These are phyloP conservation scores for Ceratocystis diversiconidia DNA, from an alignment of 2,329 filamentous ascomycete genomes.

Conservation along the genomic window DNA sequence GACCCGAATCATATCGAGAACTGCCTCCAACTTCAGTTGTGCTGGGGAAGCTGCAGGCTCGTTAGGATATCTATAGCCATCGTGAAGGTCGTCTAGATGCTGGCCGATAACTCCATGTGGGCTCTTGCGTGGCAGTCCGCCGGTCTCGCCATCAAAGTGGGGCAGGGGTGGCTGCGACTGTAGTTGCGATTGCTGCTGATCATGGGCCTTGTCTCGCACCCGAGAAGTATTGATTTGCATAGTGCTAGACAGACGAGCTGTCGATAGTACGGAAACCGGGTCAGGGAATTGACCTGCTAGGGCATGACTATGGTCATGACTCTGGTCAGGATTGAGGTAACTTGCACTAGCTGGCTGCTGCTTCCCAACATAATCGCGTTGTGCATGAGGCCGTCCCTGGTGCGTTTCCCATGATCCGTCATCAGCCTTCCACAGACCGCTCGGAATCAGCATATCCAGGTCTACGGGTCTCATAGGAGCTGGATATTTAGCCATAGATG, in stretches of 20 bases:
- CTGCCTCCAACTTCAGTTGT: not conserved
- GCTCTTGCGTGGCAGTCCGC: not conserved
- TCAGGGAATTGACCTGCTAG: too few relatives aligned
- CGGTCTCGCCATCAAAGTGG: not conserved
- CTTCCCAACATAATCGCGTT: too few relatives aligned
- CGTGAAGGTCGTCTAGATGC: conserved; percentile 3
- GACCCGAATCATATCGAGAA: not conserved
- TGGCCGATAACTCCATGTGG: conserved; percentile 2
- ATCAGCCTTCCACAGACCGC: not conserved
- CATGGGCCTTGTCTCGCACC: too few relatives aligned
- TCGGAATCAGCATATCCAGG: not conserved
- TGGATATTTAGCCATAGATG: not conserved
- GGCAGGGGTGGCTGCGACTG: not conserved
- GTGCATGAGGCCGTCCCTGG: not conserved
- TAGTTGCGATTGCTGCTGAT: too few relatives aligned
- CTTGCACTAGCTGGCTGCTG: too few relatives aligned
- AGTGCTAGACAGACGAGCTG: too few relatives aligned
- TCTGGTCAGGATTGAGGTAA: too few relatives aligned
- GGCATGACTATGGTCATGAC: too few relatives aligned
- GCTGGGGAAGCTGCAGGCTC: not conserved
- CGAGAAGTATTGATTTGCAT: too few relatives aligned
- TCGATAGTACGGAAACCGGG: too few relatives aligned
- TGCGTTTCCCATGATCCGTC: not conserved
- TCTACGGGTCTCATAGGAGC: not conserved
- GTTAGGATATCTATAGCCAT: not conserved